Conservation (phyloP, 2,329 filamentous ascomycete species). For the Tolypocladium pustulatum region DNA sequence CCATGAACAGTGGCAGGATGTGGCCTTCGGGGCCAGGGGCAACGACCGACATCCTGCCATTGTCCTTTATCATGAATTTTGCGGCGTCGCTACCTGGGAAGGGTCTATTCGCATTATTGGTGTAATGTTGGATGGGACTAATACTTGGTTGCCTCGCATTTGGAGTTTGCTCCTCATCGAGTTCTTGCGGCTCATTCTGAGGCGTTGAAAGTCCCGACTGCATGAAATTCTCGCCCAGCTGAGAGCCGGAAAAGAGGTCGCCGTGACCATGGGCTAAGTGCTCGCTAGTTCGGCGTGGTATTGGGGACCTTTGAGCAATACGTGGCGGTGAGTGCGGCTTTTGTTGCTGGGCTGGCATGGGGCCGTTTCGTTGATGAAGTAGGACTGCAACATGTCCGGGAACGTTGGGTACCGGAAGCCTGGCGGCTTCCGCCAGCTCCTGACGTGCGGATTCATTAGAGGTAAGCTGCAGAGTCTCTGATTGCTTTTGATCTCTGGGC, state of each 20-base stretch:
- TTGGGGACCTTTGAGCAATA: constrained; percentile 9
- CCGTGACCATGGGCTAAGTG: constrained; percentile 8
- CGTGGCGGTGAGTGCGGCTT: constrained; percentile 12
- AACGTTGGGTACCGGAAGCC: constrained; percentile 22
- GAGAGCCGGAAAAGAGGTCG: constrained; percentile 26
- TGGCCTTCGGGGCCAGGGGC: constrained; percentile 11
- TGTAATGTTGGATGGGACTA: background rate
- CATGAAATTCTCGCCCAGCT: constrained; percentile 28
- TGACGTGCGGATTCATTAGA: constrained; percentile 13
- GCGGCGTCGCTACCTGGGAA: constrained; percentile 5
- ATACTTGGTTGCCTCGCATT: constrained; percentile 4
- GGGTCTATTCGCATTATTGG: background rate
- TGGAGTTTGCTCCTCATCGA: constrained; percentile 4
- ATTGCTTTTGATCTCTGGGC: constrained; percentile 7
- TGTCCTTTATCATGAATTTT: constrained; percentile 24
- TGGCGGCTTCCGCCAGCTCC: constrained; percentile 21
- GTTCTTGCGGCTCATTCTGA: constrained; percentile 15
- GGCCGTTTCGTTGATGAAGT: constrained; percentile 13
- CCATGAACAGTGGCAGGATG: constrained; percentile 15
- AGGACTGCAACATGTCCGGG: constrained; percentile 17
- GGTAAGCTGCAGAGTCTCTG: constrained; percentile 7
- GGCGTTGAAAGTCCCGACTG: constrained; percentile 26
- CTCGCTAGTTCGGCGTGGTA: constrained; percentile 5
- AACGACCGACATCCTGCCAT: constrained; percentile 25
- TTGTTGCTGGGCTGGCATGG: constrained; percentile 11